Evolutionary conservation across 257 asterid genomes (phyloP).

Genomic region (Scutellaria baicalensis): DNA sequence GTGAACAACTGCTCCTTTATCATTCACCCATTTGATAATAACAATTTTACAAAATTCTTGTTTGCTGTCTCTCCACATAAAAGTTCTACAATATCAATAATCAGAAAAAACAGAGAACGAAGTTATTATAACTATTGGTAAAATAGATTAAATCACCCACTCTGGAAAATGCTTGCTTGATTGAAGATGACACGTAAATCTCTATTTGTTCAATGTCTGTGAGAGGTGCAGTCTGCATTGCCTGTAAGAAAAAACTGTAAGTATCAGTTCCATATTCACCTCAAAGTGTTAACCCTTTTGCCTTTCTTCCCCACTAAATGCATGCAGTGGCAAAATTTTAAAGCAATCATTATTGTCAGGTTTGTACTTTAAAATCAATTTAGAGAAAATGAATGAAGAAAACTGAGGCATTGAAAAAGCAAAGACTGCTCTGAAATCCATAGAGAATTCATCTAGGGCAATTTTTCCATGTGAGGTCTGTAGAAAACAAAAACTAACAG

Average conservation of each 20-base stretch:
- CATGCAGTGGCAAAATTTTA: not conserved
- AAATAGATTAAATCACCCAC: slow-evolving; percentile 37
- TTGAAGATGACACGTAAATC: slow-evolving; percentile 70
- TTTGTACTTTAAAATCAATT: not conserved
- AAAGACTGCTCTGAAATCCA: not conserved
- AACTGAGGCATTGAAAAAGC: not conserved
- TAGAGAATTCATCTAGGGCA: not conserved
- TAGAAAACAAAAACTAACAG: not conserved
- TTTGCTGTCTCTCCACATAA: not conserved
- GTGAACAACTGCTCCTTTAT: not conserved
- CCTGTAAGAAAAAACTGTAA: slow-evolving; percentile 44
- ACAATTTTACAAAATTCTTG: not conserved
- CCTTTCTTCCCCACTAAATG: slow-evolving; percentile 1
- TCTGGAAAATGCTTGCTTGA: slow-evolving; percentile 72
- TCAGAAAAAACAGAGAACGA: not conserved
- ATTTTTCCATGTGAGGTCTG: not conserved
- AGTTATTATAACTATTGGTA: slow-evolving; percentile 7
- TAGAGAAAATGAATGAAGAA: slow-evolving; percentile 3
- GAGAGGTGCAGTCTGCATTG: slow-evolving; percentile 44
- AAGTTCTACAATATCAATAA: not conserved
- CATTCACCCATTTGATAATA: slow-evolving; percentile 2
- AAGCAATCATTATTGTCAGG: not conserved
- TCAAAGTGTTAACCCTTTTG: not conserved
- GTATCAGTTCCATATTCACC: slow-evolving; percentile 3
- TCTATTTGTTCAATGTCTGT: slow-evolving; percentile 87